These are phyloP conservation scores for Talaromyces verruculosus DNA, from an alignment of 2,329 filamentous ascomycete species.

Conservation along the genomic window DNA sequence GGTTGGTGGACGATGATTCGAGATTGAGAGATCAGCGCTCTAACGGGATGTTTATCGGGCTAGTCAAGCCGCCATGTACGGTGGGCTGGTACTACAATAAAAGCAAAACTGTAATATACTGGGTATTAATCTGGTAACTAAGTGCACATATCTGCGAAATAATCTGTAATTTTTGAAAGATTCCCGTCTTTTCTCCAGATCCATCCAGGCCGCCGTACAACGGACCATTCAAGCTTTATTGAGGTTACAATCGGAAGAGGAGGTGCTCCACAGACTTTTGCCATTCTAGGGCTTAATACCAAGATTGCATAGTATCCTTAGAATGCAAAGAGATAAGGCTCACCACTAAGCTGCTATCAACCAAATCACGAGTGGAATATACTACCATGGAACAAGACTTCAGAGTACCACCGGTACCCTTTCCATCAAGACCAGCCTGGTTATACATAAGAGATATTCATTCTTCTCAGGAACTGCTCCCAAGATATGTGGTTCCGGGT, in stretches of 20 bases:
- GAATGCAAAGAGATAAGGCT: background rate
- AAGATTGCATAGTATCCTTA: background rate
- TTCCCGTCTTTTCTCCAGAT: background rate
- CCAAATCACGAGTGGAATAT: background rate
- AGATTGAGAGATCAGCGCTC: constrained; percentile 1
- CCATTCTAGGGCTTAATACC: background rate
- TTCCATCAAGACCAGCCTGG: background rate
- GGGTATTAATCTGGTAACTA: background rate
- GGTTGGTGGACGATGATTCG: background rate
- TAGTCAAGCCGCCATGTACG: background rate
- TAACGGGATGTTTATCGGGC: background rate
- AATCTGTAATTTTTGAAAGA: no score
- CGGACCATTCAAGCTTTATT: background rate
- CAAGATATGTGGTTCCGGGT: background rate
- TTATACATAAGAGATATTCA: background rate
- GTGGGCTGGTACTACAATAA: background rate
- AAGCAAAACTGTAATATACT: background rate
- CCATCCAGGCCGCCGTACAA: background rate
- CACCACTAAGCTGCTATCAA: background rate
- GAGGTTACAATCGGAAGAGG: constrained; percentile 2
- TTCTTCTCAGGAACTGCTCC: background rate
- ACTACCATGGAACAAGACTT: background rate
- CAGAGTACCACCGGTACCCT: background rate
- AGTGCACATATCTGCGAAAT: no score
- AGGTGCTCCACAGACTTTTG: background rate